Conservation (phyloP, 768 basidiomycete genomes). For the Kwoniella pini region DNA sequence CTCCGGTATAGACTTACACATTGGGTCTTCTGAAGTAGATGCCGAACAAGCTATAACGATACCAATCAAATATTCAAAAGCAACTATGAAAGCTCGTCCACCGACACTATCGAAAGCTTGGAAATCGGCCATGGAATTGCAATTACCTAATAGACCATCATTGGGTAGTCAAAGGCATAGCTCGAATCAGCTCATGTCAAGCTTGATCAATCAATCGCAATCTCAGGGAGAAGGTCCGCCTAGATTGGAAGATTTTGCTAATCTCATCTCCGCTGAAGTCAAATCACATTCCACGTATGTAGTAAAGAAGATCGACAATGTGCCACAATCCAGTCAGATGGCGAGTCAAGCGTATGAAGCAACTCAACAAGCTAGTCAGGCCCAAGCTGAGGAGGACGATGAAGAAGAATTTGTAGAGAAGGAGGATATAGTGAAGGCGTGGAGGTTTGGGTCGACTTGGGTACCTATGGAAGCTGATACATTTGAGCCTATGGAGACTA, state of each 20-base stretch:
- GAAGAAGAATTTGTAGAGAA: slow-evolving; percentile 54
- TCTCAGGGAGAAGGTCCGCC: slow-evolving; percentile 11
- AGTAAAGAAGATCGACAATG: slow-evolving; percentile 25
- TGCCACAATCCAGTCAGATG: slow-evolving; percentile 13
- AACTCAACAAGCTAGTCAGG: slow-evolving; percentile 41
- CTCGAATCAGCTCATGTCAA: slow-evolving; percentile 31
- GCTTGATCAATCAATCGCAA: slow-evolving; percentile 29
- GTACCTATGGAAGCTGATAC: slow-evolving; percentile 83
- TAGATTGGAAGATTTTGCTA: slow-evolving; percentile 28
- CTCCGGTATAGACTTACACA: slow-evolving; percentile 65
- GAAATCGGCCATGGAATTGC: slow-evolving; percentile 49
- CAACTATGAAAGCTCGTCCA: slow-evolving; percentile 68
- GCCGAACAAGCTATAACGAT: slow-evolving; percentile 75
- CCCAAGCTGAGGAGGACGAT: slow-evolving; percentile 47
- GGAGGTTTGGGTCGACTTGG: slow-evolving; percentile 61
- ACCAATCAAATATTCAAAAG: slow-evolving; percentile 73
- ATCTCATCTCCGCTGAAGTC: slow-evolving; percentile 49
- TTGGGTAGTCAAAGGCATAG: background rate
- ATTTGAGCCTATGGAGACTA: slow-evolving; percentile 71
- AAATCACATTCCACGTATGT: slow-evolving; percentile 41
- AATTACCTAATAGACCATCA: slow-evolving; percentile 28
- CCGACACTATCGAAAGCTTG: slow-evolving; percentile 72
- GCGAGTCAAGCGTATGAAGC: slow-evolving; percentile 38
- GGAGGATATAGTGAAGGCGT: slow-evolving; percentile 54
- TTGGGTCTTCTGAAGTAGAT: slow-evolving; percentile 72